phyloP scores from a whole-genome alignment of 2,329 filamentous ascomycete genomes.

The Fusarium tricinctum region DNA sequence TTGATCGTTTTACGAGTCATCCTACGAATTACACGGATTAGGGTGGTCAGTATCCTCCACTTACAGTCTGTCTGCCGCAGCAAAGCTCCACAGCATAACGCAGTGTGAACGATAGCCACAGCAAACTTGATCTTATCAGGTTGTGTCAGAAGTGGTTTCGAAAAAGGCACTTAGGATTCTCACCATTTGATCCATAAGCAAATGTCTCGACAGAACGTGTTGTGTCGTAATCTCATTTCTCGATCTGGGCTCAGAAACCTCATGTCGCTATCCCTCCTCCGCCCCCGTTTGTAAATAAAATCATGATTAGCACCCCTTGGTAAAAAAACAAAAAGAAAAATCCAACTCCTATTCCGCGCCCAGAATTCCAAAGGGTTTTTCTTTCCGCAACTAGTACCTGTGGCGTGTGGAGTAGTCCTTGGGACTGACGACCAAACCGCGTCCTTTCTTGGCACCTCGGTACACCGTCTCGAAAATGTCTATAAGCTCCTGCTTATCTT shows the following conservation, averaged over 20 bases:
- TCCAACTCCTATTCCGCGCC: conserved; percentile 22
- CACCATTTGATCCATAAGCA: conserved; percentile 36
- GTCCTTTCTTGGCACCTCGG: conserved; percentile 96
- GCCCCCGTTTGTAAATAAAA: conserved; percentile 2
- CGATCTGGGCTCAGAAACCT: conserved; percentile 25
- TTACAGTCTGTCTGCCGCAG: conserved; percentile 5
- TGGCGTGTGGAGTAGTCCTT: conserved; percentile 69
- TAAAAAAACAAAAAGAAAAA: conserved; percentile 6
- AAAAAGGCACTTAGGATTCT: conserved; percentile 40
- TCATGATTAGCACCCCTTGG: conserved; percentile 34
- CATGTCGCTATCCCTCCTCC: conserved; percentile 22
- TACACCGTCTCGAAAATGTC: conserved; percentile 99
- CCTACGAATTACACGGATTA: neutral
- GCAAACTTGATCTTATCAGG: conserved; percentile 37
- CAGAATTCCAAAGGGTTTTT: conserved; percentile 2
- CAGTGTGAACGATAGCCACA: neutral
- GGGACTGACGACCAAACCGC: conserved; percentile 95
- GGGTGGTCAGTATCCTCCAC: conserved; percentile 18
- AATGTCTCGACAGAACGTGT: conserved; percentile 6
- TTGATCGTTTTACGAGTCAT: neutral
- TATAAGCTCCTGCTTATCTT: conserved; percentile 98
- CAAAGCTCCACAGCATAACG: conserved; percentile 3
- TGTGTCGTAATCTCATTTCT: conserved; percentile 36
- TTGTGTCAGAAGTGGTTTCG: conserved; percentile 39
- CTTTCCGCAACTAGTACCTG: conserved; percentile 36